Base-by-base conservation (phyloP, 768 basidiomycete genomes). In the Fistulinella prunicolor region DNA sequence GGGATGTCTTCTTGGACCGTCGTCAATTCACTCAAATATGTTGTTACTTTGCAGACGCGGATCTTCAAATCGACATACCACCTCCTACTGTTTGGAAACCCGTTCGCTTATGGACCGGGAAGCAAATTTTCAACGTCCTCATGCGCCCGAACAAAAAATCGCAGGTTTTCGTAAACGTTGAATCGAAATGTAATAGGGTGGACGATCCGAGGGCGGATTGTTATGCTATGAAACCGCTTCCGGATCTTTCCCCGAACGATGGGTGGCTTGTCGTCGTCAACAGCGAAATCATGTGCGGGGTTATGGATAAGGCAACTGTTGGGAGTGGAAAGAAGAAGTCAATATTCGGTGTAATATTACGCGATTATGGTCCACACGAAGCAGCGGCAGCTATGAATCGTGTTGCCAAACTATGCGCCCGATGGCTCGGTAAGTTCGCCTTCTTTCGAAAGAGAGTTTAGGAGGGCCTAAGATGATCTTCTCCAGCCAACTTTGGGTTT, bases 271-370 rank as follows among this genome's bases (percentile, higher is more conserved):
- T 99, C 38, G 83, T 99, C 46, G 83, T 94, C 53, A 99, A 98
- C 66, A 93, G 89, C 62, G 94, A 99, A 69, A 92, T 99, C 58
- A 99, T 98, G 93, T 97, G 94, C 59, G 96, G 96, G 37, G 89
- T 93, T 14, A 95, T 98, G 85, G 96, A 99, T 73, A 99, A 99
- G 71, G 89, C 90, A 14, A 97, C 93, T 0, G 86, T 98, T 4
- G 96, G 96, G 45, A 89, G 91, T 58, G 96, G 96, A 44, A 99
- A 99, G 80, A 98, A 99, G 76, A 98, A 97, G 64, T 96, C 94
- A 2, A 92, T 99, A 36, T 99, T 98, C 62, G 95, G 95, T 54
- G 91, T 97, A 37, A 98, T 99, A 57, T 80, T 97, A 73, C 78
- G 95, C 48, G 96, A 99, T 68, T 98, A 96, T 66, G 96, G 96